Conservation (phyloP, 352 stramenopile genomes). For the Phytophthora multivora region DNA sequence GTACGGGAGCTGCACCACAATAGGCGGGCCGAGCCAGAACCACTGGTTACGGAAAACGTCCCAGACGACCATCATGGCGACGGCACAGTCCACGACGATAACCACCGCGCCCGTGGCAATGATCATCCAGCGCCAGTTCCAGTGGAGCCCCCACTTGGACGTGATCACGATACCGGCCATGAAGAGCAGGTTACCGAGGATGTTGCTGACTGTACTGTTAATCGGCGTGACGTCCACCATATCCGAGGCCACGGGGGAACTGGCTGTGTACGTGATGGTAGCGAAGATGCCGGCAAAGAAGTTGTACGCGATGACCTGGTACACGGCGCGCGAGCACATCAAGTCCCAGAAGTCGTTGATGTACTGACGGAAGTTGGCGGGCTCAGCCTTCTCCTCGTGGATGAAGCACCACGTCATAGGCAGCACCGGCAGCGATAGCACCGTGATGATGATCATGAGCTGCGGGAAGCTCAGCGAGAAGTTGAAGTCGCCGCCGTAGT, state of each 20-base stretch:
- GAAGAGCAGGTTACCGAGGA: slow-evolving; percentile 39
- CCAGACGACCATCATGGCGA: slow-evolving; percentile 37
- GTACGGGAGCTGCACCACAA: slow-evolving; percentile 48
- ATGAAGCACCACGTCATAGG: slow-evolving; percentile 43
- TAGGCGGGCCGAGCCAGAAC: slow-evolving; percentile 41
- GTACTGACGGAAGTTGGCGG: slow-evolving; percentile 33
- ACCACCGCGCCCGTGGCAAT: slow-evolving; percentile 19
- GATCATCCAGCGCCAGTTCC: slow-evolving; percentile 45
- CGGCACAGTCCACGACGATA: slow-evolving; percentile 25
- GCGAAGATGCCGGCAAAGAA: slow-evolving; percentile 39
- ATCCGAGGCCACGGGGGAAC: slow-evolving; percentile 21
- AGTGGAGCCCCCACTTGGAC: slow-evolving; percentile 39
- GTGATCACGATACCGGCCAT: slow-evolving; percentile 39
- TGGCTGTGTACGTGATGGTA: slow-evolving; percentile 35
- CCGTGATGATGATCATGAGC: slow-evolving; percentile 50
- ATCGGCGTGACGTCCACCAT: slow-evolving; percentile 37
- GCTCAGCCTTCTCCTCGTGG: slow-evolving; percentile 31
- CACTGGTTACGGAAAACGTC: slow-evolving; percentile 41
- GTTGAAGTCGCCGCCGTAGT: slow-evolving; percentile 62
- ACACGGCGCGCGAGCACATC: slow-evolving; percentile 39
- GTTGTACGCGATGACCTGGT: slow-evolving; percentile 44
- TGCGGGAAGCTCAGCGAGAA: slow-evolving; percentile 56
- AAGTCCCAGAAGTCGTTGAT: slow-evolving; percentile 33
- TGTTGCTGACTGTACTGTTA: slow-evolving; percentile 33
- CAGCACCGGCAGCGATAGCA: slow-evolving; percentile 29